Evolutionary conservation across 2,329 filamentous ascomycete species (phyloP), one percentile per base, ranked within the genome.

Genomic region (Chrysosporium keratinophilum): DNA sequence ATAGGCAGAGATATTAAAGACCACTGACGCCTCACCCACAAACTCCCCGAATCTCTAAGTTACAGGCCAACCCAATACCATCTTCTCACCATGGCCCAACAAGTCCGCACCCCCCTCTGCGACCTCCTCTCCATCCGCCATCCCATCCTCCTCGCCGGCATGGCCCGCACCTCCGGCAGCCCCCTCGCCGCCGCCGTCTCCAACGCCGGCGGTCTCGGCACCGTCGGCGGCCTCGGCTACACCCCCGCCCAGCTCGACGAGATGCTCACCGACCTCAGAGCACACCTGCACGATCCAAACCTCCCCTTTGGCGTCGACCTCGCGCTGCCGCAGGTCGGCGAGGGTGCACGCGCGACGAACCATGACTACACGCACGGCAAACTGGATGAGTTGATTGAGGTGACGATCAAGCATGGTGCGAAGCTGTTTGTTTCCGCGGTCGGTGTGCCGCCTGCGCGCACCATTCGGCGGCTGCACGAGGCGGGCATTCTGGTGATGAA

Each of bases 311-410:
- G 90, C 61, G 82, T 96, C 33, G 91, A 97, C 69, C 82, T 97
- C 1, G 90, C 90, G 0, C 79, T 97, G 11, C 90, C 91, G 0
- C 89, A 96, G 72, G 77, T 96, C 53, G 91, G 91, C 54, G 88
- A 85, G 40, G 76, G 73, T 34, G 91, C 91, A 5, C 82, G 91
- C 59, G 86, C 87, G 69, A 96, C 91, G 2, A 97, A 96, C 72
- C 88, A 95, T 71, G 91, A 96, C 70, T 97, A 97, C 75, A 96
- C 91, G 0, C 79, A 85, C 60, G 91, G 91, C 41, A 85, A 88
- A 68, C 79, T 96, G 14, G 86, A 94, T 67, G 85, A 94, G 69
- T 77, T 96, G 34, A 85, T 96, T 60, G 85, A 88, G 62, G 87
- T 96, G 42, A 87, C 85, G 2, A 87, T 96, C 61, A 81, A 84